Base-by-base conservation (phyloP, 2,329 filamentous ascomycete genomes). In the Apiospora malaysiana region DNA sequence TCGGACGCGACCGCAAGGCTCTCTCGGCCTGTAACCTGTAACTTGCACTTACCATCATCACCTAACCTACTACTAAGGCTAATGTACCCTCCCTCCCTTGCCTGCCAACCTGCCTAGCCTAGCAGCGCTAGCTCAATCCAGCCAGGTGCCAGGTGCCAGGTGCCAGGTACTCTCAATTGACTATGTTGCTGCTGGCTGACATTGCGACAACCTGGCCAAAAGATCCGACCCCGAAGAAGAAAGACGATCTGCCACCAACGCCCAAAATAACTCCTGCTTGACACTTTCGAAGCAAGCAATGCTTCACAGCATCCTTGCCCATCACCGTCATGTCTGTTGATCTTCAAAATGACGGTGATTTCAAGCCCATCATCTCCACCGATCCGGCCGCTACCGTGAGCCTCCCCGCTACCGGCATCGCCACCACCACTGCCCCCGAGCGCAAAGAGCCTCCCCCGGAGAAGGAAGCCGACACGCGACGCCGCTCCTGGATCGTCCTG, bases 401-500 rank as follows among this genome's bases (percentile, higher is more conserved):
- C 63, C 63, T 45, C 1, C 37, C 63, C n/a, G 63, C 63, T n/a
- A 45, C 42, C n/a, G 63, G 37, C 37, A 27, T 66, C 63, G 37
- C 63, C 16, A 27, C 42, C 40, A n/a, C 45, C 7, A 47, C 45
- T 16, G 9, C 45, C 7, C 40, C 43, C 27, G 69, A 74, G 45
- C 77, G 75, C 66, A 87, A 86, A 74, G 79, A 84, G 68, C 92
- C 93, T n/a, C 94, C 95, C 47, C 91, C 94, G 42, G 95, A 98
- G 84, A 92, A 90, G 74, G 83, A 88, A 25, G 87, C 91, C 75
- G 90, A 92, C 73, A 85, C 92, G 68, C 89, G 88, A 78, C 89
- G 92, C 71, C 91, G 96, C 70, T 89, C 90, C 66, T 86, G 86
- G 73, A 92, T 98, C 68, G 91, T 99, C 73, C 81, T 93, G 73